Evolutionary conservation across 1,139 yeast species (phyloP), one percentile per base, ranked within the genome.

Genomic region (Sugiyamaella xylanicola): DNA sequence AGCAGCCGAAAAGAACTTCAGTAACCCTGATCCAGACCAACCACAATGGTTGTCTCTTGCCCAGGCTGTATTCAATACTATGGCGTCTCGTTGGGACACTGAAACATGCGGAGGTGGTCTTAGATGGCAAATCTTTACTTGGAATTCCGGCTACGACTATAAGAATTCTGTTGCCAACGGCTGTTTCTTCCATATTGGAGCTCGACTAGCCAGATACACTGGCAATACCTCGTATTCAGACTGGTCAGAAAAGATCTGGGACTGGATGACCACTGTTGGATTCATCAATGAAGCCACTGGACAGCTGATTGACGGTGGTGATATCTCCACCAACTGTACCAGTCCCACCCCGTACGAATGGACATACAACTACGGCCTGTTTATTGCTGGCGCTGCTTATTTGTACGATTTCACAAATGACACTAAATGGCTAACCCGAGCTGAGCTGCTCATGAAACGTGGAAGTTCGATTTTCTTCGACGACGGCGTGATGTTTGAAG

Each of bases 111-210:
- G 79, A 53, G 98, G 98, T 58, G 98, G 98, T 1, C 78, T 92
- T 59, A 81, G 97, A 74, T 92, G 98, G 98, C 98, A 92, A 74
- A 92, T 92, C 69, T 92, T 88, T 76, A 82, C 87, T 58, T 92
- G 96, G 96, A 92, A 92, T 71, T 79, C 91, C 8, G 98, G 98
- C 63, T 92, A 91, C 70, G 87, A 88, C 72, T 92, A 92, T 71
- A 92, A 92, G 73, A 92, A 92, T 72, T 77, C 95, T 8, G 95
- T 92, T 57, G 83, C 95, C 19, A 92, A 91, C 68, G 97, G 97
- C 16, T 89, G 96, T 65, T 75, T 92, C 59, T 91, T 92, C 82
- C 87, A 89, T 65, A 72, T 92, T 54, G 96, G 91, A 40, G 93
- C 97, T 1, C 79, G 97, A 66, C 78, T 92, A 62, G 93, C 93